A percentile compares a stretch with the other conserved stretches of the same genome.
These are phyloP conservation scores for Termitomyces eurrhizus DNA, from an alignment of 768 basidiomycete genomes.

Conservation along the genomic window DNA sequence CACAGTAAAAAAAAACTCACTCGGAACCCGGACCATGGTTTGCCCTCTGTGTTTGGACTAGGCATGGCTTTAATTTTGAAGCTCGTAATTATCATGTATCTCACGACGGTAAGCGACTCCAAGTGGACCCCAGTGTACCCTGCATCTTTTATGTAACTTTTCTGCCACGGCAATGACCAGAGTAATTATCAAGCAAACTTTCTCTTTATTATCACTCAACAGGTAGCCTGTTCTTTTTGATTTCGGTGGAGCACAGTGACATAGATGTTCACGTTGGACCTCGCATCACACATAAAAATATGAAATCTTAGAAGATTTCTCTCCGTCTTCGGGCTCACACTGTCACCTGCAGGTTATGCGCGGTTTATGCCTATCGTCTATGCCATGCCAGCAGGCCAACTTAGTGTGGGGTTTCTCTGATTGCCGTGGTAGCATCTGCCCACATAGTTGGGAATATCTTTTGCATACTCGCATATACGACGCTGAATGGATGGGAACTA, in stretches of 20 bases:
- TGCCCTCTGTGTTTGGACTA: background rate
- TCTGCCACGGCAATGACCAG: background rate
- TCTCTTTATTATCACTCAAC: background rate
- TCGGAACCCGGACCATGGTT: background rate
- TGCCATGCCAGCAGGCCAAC: background rate
- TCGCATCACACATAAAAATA: background rate
- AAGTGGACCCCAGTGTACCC: background rate
- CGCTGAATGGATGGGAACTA: background rate
- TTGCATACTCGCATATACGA: background rate
- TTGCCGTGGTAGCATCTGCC: background rate
- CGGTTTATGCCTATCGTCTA: slow-evolving; percentile 6
- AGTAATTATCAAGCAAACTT: background rate
- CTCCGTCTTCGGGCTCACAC: slow-evolving; percentile 3
- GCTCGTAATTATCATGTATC: background rate
- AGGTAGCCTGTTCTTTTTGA: background rate
- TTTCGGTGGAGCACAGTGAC: background rate
- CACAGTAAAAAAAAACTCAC: background rate
- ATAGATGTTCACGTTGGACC: background rate
- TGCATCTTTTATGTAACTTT: background rate
- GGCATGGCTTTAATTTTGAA: background rate
- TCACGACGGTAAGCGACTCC: background rate
- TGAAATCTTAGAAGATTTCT: background rate
- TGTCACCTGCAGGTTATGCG: slow-evolving; percentile 1
- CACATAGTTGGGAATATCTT: background rate
- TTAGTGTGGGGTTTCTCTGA: background rate